Percentiles rank a stretch among this genome's conserved stretches.
Evolutionary conservation across 257 asterid species (phyloP).

Genomic region (Schizonepeta tenuifolia): DNA sequence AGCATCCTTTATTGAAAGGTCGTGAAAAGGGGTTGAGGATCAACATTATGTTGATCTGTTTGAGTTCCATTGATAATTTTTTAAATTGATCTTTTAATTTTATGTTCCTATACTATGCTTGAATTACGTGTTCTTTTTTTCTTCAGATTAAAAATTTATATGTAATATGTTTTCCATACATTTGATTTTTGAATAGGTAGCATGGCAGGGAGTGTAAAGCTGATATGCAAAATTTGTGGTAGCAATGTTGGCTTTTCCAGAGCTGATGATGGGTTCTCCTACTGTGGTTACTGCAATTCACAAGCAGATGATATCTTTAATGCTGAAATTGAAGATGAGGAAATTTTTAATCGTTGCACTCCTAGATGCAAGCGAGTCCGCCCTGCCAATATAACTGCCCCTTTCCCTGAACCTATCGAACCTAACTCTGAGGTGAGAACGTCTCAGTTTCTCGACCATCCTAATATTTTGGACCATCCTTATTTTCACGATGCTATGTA

Average conservation of each 20-base stretch:
- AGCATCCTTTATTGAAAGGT: too few species aligned
- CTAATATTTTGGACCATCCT: conserved; percentile 24
- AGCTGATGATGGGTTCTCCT: conserved; percentile 63
- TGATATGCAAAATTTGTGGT: conserved; percentile 55
- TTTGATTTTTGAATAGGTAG: conserved; percentile 14
- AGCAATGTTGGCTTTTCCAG: conserved; percentile 39
- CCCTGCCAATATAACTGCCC: conserved; percentile 22
- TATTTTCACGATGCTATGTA: conserved; percentile 28
- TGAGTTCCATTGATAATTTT: too few species aligned
- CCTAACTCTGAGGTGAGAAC: conserved; percentile 51
- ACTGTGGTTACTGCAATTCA: conserved; percentile 55
- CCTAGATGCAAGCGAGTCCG: conserved; percentile 40
- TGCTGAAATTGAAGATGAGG: conserved; percentile 47
- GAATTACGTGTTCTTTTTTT: not conserved
- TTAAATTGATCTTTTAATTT: too few species aligned
- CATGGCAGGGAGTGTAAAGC: conserved; percentile 44
- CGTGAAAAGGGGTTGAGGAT: too few species aligned
- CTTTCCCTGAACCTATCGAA: conserved; percentile 24
- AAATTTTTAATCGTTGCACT: conserved; percentile 38
- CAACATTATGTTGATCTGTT: too few species aligned
- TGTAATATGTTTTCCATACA: not conserved
- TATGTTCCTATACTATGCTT: too few species aligned
- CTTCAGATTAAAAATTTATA: not conserved
- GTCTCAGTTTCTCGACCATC: conserved; percentile 43
- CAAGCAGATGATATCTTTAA: conserved; percentile 63